Percentiles rank a stretch among this genome's conserved stretches.
These are phyloP conservation scores for Rhizopus delemar DNA, from an alignment of 371 early-diverging fungal genomes.

Conservation along the genomic window DNA sequence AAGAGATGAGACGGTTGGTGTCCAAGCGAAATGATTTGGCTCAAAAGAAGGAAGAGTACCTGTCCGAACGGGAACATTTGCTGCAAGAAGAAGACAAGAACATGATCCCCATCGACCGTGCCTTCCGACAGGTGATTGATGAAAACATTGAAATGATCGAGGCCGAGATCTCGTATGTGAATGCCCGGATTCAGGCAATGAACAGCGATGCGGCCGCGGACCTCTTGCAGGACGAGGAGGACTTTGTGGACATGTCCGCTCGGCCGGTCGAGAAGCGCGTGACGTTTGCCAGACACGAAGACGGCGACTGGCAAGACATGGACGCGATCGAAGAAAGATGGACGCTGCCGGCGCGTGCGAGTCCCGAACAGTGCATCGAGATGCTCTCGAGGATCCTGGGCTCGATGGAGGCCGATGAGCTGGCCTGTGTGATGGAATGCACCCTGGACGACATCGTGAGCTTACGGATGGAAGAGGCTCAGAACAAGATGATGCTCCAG, in stretches of 20 bases:
- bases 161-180: slow-evolving; percentile 75
- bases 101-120: slow-evolving; percentile 43
- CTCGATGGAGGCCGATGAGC: slow-evolving; percentile 62
- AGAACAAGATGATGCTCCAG: slow-evolving; percentile 53
- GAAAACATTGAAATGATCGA: slow-evolving; percentile 82
- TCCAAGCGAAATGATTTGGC: slow-evolving; percentile 58
- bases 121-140: slow-evolving; percentile 71
- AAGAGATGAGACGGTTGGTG: slow-evolving; percentile 44
- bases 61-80: slow-evolving; percentile 64
- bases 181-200: slow-evolving; percentile 67
- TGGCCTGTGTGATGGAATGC: slow-evolving; percentile 63
- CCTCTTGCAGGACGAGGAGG: slow-evolving; percentile 46
- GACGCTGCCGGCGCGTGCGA: slow-evolving; percentile 40
- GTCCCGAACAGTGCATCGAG: slow-evolving; percentile 49
- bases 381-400: slow-evolving; percentile 60
- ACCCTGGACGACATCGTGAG: slow-evolving; percentile 74
- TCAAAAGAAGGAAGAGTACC: slow-evolving; percentile 65
- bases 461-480: slow-evolving; percentile 59
- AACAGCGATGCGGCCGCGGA: slow-evolving; percentile 69
- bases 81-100: slow-evolving; percentile 47
- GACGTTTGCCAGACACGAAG: slow-evolving; percentile 32
- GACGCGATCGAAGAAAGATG: slow-evolving; percentile 51
- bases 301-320: slow-evolving; percentile 31
- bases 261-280: slow-evolving; percentile 30
- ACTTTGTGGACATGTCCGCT: slow-evolving; percentile 22